Percentiles rank a stretch among this genome's conserved stretches.
Conservation (phyloP, 2,329 filamentous ascomycete genomes). For the Aspergillus sp. region DNA sequence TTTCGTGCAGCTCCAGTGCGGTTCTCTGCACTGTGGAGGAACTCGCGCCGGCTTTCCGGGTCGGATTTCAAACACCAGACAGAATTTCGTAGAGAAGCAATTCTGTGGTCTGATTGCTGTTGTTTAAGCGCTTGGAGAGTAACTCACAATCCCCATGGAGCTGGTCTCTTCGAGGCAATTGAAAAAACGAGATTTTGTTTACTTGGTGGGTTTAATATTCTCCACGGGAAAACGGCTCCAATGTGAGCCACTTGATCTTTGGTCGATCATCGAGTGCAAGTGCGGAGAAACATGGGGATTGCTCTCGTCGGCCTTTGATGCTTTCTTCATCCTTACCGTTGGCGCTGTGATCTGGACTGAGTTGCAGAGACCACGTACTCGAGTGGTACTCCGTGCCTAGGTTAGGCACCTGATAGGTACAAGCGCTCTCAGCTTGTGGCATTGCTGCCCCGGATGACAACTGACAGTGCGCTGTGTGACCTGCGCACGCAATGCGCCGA, state of each 20-base stretch:
- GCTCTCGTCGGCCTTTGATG: background rate
- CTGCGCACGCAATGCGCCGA: background rate
- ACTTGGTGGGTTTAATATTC: background rate
- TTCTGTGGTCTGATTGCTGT: background rate
- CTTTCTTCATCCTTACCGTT: background rate
- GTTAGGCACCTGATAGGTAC: background rate
- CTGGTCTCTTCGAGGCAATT: background rate
- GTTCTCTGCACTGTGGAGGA: background rate
- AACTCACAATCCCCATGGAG: background rate
- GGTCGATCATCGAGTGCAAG: background rate
- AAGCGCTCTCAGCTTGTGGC: background rate
- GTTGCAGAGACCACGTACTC: background rate
- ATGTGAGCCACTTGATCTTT: background rate
- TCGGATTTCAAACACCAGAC: background rate
- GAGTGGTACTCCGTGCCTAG: background rate
- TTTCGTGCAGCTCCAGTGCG: background rate
- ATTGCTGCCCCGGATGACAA: background rate
- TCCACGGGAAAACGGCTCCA: background rate
- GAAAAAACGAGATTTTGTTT: background rate
- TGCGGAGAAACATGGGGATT: background rate
- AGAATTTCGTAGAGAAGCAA: background rate
- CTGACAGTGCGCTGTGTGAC: background rate
- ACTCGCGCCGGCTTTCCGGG: background rate
- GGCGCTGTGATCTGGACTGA: background rate
- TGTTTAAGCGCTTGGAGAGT: background rate